Base-by-base conservation (phyloP, 345 rosid species). In the Tarenaya hassleriana region DNA sequence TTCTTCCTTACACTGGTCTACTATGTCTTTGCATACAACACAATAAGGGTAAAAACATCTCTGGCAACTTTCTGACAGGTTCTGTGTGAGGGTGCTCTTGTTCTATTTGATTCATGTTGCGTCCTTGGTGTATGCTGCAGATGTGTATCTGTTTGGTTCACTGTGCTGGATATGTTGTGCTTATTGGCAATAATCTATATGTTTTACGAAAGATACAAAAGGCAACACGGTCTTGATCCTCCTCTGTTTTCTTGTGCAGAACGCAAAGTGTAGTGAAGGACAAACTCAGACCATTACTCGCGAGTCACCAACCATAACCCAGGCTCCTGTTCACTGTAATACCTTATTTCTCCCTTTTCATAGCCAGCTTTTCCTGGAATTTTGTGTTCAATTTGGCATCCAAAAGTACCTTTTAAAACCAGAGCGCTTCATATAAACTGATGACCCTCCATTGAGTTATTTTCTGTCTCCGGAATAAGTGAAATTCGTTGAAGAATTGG, bases 281-380 rank as follows among this genome's bases (percentile, higher is more conserved):
- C 94, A 90, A 65, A 86, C 96, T 44, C 91, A 86, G 64, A 90
- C 97, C 1, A 51, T 90, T 43, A 74, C 80, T 4, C 79, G 75
- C 4, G 78, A 90, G 65, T 78, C 94, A 14, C 94, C 88, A 31
- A 84, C 94, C 16, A 80, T 86, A 41, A 90, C 96, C 20, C 82
- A 79, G 71, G 94, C 97, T 63, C 97, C 92, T 50, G 75, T 64
- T 8, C 86, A 76, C 62, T 73, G 97, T 84, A 86, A 61, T 53
- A 6, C n/a, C 50, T 41, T 40, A 6, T 16, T 10, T 16, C n/a
- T 60, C 18, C 16, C 1, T 40, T 8, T 47, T 27, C 9, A n/a
- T 10, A 24, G 5, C 29, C 29, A 24, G 5, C 5, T 24, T 2
- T 24, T 24, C 29, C 29, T 5, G 2, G 29, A 2, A 24, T 24